Conservation (phyloP, 345 rosid genomes). For the Melastoma malabathricum region DNA sequence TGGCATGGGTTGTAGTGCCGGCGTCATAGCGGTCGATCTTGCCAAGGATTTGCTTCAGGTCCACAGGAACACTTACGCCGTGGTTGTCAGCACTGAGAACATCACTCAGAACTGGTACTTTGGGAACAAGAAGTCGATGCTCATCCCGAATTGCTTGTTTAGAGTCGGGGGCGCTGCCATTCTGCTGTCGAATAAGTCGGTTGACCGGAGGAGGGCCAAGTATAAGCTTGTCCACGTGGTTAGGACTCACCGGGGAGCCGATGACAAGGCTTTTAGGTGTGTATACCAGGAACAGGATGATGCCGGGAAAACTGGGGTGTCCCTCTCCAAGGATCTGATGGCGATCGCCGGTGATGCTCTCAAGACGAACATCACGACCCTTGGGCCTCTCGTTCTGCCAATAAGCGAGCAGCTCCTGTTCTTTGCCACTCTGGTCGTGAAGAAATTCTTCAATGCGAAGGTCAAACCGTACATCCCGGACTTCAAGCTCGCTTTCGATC, state of each 20-base stretch:
- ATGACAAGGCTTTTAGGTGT: slow-evolving; percentile 72
- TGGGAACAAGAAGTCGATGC: slow-evolving; percentile 80
- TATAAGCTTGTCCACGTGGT: slow-evolving; percentile 77
- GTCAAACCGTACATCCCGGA: slow-evolving; percentile 82
- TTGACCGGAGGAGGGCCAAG: slow-evolving; percentile 53
- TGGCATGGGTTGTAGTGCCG: slow-evolving; percentile 95
- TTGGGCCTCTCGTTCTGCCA: slow-evolving; percentile 89
- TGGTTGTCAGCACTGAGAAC: slow-evolving; percentile 86
- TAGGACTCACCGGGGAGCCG: slow-evolving; percentile 84
- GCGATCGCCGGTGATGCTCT: slow-evolving; percentile 84
- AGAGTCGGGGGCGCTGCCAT: slow-evolving; percentile 73
- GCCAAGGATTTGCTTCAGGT: slow-evolving; percentile 80
- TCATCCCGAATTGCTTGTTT: slow-evolving; percentile 83
- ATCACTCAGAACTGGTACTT: slow-evolving; percentile 93
- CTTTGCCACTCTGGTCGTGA: slow-evolving; percentile 52
- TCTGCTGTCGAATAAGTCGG: slow-evolving; percentile 46
- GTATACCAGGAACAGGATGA: slow-evolving; percentile 84
- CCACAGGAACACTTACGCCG: slow-evolving; percentile 75
- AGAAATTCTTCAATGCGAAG: slow-evolving; percentile 45
- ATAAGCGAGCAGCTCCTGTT: slow-evolving; percentile 82
- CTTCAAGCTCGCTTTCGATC: slow-evolving; percentile 85
- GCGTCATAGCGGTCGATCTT: slow-evolving; percentile 68
- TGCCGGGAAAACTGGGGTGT: slow-evolving; percentile 67
- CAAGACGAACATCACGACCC: slow-evolving; percentile 68
- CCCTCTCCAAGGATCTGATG: slow-evolving; percentile 82